phyloP scores from a whole-genome alignment of 1,139 yeast genomes.

The Eremothecium sinecaudum region DNA sequence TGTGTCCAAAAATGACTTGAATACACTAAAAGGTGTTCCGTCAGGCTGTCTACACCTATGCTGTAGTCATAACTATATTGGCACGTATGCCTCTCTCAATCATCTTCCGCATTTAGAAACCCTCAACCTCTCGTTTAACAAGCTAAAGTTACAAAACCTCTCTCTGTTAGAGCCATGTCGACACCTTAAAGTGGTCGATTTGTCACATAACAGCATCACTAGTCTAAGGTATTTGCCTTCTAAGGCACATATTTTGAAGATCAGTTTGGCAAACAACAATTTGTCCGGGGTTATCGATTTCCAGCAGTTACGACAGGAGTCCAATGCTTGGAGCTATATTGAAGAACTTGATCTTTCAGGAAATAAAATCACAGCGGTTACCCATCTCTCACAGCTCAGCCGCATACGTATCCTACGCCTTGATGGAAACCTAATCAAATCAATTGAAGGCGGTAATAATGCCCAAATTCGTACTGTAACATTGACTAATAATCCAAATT shows the following conservation, averaged over 20 bases:
- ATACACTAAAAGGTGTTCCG: constrained; percentile 19
- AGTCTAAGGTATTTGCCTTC: constrained; percentile 19
- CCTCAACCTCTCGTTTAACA: constrained; percentile 18
- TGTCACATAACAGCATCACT: constrained; percentile 20
- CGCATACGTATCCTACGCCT: constrained; percentile 16
- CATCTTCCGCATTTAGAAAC: constrained; percentile 20
- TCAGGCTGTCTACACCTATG: constrained; percentile 10
- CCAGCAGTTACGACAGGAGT: constrained; percentile 12
- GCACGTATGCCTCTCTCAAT: constrained; percentile 15
- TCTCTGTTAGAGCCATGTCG: constrained; percentile 13
- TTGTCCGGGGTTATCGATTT: constrained; percentile 21
- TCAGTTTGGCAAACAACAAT: constrained; percentile 19
- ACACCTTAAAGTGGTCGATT: constrained; percentile 18
- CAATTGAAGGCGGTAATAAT: constrained; percentile 8
- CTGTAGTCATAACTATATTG: constrained; percentile 16
- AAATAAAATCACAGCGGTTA: constrained; percentile 18
- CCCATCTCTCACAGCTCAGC: constrained; percentile 14
- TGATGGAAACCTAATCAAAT: constrained; percentile 21
- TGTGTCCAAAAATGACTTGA: constrained; percentile 17
- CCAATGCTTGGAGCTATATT: constrained; percentile 19
- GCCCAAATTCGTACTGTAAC: constrained; percentile 7
- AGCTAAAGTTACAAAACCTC: constrained; percentile 14
- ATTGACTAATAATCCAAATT: constrained; percentile 6
- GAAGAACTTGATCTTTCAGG: constrained; percentile 20
- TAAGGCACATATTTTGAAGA: constrained; percentile 11